These are phyloP conservation scores for Flaveria ramosissima DNA, from an alignment of 129 eudicot species.

Conservation along the genomic window DNA sequence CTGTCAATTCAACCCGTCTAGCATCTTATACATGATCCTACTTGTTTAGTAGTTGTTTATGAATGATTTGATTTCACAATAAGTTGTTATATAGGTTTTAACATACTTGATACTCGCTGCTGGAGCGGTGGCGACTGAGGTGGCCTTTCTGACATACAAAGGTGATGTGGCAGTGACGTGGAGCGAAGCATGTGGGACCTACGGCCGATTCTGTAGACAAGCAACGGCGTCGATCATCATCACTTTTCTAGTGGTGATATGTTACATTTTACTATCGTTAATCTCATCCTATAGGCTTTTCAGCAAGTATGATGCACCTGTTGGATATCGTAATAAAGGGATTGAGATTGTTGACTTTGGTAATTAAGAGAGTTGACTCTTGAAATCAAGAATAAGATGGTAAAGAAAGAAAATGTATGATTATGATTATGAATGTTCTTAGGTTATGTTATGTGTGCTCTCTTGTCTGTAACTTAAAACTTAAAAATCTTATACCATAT, in stretches of 20 bases:
- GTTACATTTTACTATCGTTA: slow-evolving; percentile 69
- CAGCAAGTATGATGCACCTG: slow-evolving; percentile 87
- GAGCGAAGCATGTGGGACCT: slow-evolving; percentile 74
- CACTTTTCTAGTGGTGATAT: slow-evolving; percentile 61
- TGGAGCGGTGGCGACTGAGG: slow-evolving; percentile 73
- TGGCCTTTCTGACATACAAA: slow-evolving; percentile 71
- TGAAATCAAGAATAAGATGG: slow-evolving; percentile 14
- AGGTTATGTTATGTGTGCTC: neutral
- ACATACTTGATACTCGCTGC: slow-evolving; percentile 85
- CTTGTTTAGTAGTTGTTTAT: neutral
- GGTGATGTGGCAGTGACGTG: slow-evolving; percentile 77
- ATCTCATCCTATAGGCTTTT: slow-evolving; percentile 85
- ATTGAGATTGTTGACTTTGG: slow-evolving; percentile 54
- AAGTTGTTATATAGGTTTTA: slow-evolving; percentile 39
- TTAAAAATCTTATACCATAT: slow-evolving; percentile 19
- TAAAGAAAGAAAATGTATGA: neutral
- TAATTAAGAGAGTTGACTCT: slow-evolving; percentile 29
- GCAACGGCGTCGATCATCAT: slow-evolving; percentile 67
- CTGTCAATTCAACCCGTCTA: too few relatives aligned
- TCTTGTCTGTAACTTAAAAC: slow-evolving; percentile 13
- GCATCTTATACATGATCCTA: neutral
- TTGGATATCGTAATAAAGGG: slow-evolving; percentile 48
- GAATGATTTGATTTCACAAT: too few relatives aligned
- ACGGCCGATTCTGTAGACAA: slow-evolving; percentile 64
- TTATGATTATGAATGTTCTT: slow-evolving; percentile 17